These are phyloP conservation scores for Leccinum subtestaceum DNA, from an alignment of 768 basidiomycete species.

Conservation along the genomic window DNA sequence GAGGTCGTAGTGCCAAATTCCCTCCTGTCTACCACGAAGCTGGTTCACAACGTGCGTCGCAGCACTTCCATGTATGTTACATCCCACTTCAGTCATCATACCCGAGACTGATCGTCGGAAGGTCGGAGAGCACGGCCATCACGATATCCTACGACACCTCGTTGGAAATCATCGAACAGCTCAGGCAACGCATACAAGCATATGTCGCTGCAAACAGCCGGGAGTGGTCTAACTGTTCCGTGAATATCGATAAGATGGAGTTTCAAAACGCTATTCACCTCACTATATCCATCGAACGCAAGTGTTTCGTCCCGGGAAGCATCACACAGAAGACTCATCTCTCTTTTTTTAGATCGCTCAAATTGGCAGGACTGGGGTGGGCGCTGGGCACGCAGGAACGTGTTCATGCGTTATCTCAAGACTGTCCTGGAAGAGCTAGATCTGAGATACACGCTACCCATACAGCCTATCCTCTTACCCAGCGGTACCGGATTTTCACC, in stretches of 20 bases:
- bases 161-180: slow-evolving; percentile 65
- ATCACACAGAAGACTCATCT: not conserved
- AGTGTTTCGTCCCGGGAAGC: slow-evolving; percentile 26
- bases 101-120: slow-evolving; percentile 16
- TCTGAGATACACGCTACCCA: slow-evolving; percentile 63
- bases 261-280: slow-evolving; percentile 70
- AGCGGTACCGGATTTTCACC: slow-evolving; percentile 7
- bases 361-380: slow-evolving; percentile 91
- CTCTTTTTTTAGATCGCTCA: slow-evolving; percentile 50
- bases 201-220: slow-evolving; percentile 65
- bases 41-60: slow-evolving; percentile 76
- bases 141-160: slow-evolving; percentile 69
- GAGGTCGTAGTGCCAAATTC: slow-evolving; percentile 79
- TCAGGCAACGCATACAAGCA: slow-evolving; percentile 53
- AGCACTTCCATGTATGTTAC: slow-evolving; percentile 65
- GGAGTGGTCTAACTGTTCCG: slow-evolving; percentile 63
- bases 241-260: slow-evolving; percentile 80
- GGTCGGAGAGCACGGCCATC: slow-evolving; percentile 69
- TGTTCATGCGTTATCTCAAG: slow-evolving; percentile 75
- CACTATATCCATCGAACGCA: slow-evolving; percentile 69
- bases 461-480: slow-evolving; percentile 67
- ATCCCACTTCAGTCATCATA: not conserved
- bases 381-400: slow-evolving; percentile 69
- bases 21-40: slow-evolving; percentile 62
- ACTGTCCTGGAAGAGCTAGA: slow-evolving; percentile 71